Base-by-base conservation (phyloP, 495 filamentous ascomycete species). In the Tetracladium setigerum region DNA sequence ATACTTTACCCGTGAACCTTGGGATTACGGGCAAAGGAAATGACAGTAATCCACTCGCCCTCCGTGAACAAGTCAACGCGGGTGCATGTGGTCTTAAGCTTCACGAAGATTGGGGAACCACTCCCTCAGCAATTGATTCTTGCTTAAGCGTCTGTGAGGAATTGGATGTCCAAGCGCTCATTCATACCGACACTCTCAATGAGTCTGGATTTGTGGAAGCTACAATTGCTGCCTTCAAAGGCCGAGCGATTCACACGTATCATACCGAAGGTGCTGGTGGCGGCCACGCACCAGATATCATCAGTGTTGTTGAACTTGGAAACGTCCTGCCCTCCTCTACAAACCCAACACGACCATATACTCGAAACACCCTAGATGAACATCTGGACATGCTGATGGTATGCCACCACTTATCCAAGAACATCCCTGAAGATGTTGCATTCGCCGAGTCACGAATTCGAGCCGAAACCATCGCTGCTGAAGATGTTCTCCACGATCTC, bases 311-410 rank as follows among this genome's bases (percentile, higher is more conserved):
- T 17, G 87, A 92, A 61, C 84, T 94, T 54, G 63, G 73, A n/a
- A 94, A 98, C 59, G 91, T 98, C 0, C 77, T 98, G 2, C 92
- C 92, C 8, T 88, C 83, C 12, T 87, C 81, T 40, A 98, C 92
- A 0, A 98, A 95, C 66, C 92, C 92, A 0, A 98, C 92, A 13
- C 74, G 92, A 2, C 92, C 92, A 3, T 97, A 83, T 69, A 98
- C 92, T 9, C 64, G 69, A 34, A 98, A 98, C 69, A 98, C 92
- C 4, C 76, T 97, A 0, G 92, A 96, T 51, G 92, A 98, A 68
- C 92, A 98, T 66, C 78, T 96, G 1, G 92, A 97, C 64, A 98
- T 98, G 92, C 66, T 98, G 30, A 97, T 97, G 92, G 87, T 95
- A 19, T 98, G 92, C 76, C 92, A 98, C 60, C 94, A 98, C 60